Percentiles rank a stretch among this genome's conserved stretches.
Evolutionary conservation across 2,329 filamentous ascomycete species (phyloP).

Genomic region (Tolypocladium guangdongense): DNA sequence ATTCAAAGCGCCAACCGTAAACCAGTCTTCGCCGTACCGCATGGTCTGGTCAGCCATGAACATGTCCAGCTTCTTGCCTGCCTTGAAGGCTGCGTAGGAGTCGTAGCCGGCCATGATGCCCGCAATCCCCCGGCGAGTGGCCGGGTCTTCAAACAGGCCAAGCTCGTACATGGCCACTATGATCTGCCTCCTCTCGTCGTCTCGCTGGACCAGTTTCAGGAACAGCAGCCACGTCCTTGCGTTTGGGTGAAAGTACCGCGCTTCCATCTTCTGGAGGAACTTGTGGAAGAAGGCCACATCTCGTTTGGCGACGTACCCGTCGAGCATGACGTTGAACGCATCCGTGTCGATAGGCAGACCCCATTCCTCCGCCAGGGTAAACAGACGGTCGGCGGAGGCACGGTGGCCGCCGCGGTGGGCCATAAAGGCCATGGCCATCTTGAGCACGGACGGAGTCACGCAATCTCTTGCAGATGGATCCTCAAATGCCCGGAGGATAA

Average conservation of each 20-base stretch:
- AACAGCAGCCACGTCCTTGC: conserved; percentile 37
- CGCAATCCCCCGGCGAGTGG: conserved; percentile 26
- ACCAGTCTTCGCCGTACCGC: conserved; percentile 37
- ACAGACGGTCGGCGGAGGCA: conserved; percentile 22
- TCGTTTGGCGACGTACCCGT: conserved; percentile 25
- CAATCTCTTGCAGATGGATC: conserved; percentile 20
- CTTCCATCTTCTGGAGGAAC: conserved; percentile 29
- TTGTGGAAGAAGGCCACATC: conserved; percentile 30
- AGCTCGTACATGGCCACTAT: conserved; percentile 34
- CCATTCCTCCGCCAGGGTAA: conserved; percentile 23
- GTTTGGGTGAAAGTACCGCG: conserved; percentile 27
- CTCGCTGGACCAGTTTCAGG: conserved; percentile 44
- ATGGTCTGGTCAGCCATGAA: conserved; percentile 30
- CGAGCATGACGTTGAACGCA: conserved; percentile 37
- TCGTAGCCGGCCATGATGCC: conserved; percentile 32
- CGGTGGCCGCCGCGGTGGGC: conserved; percentile 22
- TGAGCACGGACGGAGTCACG: conserved; percentile 29
- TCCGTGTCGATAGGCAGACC: conserved; percentile 33
- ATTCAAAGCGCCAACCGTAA: conserved; percentile 24
- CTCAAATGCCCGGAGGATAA: conserved; percentile 28
- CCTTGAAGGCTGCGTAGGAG: conserved; percentile 27
- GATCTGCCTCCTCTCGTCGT: conserved; percentile 38
- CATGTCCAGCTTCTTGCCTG: conserved; percentile 18
- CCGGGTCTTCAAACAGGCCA: conserved; percentile 28
- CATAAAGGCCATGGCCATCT: conserved; percentile 33